Percentiles rank a stretch among this genome's conserved stretches.
These are phyloP conservation scores for Gaeumannomyces sp. DNA, from an alignment of 2,329 filamentous ascomycete genomes.

Conservation along the genomic window DNA sequence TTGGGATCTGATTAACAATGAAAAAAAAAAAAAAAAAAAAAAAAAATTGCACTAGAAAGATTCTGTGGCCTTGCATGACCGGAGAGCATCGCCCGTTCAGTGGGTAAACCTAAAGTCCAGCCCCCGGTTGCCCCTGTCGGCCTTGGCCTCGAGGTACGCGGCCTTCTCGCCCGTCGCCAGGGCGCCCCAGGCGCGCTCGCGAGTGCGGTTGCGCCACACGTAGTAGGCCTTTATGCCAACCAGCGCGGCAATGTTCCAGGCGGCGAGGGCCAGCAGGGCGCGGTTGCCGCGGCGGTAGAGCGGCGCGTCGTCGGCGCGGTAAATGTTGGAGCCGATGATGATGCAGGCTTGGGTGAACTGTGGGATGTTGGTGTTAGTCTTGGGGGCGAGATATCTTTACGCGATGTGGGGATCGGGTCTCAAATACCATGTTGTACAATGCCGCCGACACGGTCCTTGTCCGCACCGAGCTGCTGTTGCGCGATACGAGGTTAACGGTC, in stretches of 20 bases:
- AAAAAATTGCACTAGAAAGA: too few species aligned
- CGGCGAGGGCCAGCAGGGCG: constrained; percentile 32
- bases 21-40: too few species aligned
- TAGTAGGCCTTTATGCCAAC: constrained; percentile 39
- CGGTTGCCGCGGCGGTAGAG: constrained; percentile 37
- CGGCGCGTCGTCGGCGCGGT: constrained; percentile 37
- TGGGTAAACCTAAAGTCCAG: constrained; percentile 37
- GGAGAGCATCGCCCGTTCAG: constrained; percentile 10
- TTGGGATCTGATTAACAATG: too few species aligned
- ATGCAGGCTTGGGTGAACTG: constrained; percentile 34
- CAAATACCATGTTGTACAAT: constrained; percentile 47
- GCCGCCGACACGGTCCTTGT: constrained; percentile 56
- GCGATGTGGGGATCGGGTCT: too few species aligned
- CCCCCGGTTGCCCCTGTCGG: constrained; percentile 38
- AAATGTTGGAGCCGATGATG: constrained; percentile 36
- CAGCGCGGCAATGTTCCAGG: constrained; percentile 28
- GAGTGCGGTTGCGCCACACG: constrained; percentile 37
- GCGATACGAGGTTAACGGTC: constrained; percentile 51
- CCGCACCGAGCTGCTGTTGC: constrained; percentile 56
- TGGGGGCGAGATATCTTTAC: too few species aligned
- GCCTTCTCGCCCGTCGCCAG: constrained; percentile 37
- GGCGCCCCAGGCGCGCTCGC: constrained; percentile 38
- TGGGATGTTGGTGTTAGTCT: too few species aligned
- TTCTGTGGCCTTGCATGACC: too few species aligned
- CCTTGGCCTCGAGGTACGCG: constrained; percentile 29